Evolutionary conservation across 495 filamentous ascomycete genomes (phyloP).

Genomic region (Talaromyces stipitatus): DNA sequence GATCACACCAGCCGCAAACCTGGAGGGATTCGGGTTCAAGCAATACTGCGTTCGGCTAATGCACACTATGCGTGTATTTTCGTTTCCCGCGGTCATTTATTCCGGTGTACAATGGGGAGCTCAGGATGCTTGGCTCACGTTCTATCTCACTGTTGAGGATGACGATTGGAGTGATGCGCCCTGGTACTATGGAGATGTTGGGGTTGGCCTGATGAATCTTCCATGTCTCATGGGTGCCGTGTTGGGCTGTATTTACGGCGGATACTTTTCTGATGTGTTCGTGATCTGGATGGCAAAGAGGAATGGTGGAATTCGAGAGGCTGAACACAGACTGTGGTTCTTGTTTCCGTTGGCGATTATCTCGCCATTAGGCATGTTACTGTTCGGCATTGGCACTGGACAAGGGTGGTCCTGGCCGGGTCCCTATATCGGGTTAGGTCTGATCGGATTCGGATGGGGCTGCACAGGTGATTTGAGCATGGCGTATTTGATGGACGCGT

Average conservation of each 20-base stretch:
- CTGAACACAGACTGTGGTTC: slow-evolving; percentile 28
- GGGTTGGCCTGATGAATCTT: slow-evolving; percentile 28
- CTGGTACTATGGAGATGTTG: slow-evolving; percentile 23
- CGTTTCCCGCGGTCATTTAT: slow-evolving; percentile 25
- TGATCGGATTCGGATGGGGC: slow-evolving; percentile 29
- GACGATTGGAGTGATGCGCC: slow-evolving; percentile 23
- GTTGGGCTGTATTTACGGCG: slow-evolving; percentile 28
- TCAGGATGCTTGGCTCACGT: slow-evolving; percentile 31
- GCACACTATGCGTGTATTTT: slow-evolving; percentile 23
- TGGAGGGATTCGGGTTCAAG: slow-evolving; percentile 20
- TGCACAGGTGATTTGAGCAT: slow-evolving; percentile 26
- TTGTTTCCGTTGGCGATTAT: slow-evolving; percentile 22
- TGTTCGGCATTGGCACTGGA: slow-evolving; percentile 24
- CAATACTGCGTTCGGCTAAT: slow-evolving; percentile 17
- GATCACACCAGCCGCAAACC: slow-evolving; percentile 18
- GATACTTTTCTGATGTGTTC: slow-evolving; percentile 26
- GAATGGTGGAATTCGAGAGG: slow-evolving; percentile 23
- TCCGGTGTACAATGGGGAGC: slow-evolving; percentile 28
- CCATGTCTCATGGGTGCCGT: slow-evolving; percentile 24
- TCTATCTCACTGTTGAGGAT: slow-evolving; percentile 28
- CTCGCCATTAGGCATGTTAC: slow-evolving; percentile 22
- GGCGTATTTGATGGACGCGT: slow-evolving; percentile 24
- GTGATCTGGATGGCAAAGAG: slow-evolving; percentile 23
- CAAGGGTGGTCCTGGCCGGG: slow-evolving; percentile 17
- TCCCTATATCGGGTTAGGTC: slow-evolving; percentile 22